phyloP scores from a whole-genome alignment of 371 early-diverging fungal species.

The Rhizopus microsporus region DNA sequence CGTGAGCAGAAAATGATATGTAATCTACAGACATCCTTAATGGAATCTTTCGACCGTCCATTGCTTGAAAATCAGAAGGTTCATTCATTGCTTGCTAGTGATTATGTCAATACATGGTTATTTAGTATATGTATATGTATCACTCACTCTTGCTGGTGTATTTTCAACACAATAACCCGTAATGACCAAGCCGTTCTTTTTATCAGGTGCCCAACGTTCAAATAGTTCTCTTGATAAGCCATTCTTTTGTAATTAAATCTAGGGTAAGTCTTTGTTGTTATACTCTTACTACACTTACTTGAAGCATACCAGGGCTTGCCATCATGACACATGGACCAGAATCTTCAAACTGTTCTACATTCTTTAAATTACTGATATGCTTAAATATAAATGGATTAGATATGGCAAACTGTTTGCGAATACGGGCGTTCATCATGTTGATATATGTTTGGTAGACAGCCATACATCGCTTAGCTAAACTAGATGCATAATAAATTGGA shows the following conservation, averaged over 20 bases:
- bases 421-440: slow-evolving; percentile 99
- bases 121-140: not conserved
- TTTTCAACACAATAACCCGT: slow-evolving; percentile 99
- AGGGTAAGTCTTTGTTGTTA: not conserved
- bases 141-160: slow-evolving; percentile 92
- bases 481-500: slow-evolving; percentile 98
- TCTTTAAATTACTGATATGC: slow-evolving; percentile 93
- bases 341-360: slow-evolving; percentile 96
- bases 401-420: slow-evolving; percentile 89
- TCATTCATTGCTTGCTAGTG: slow-evolving; percentile 85
- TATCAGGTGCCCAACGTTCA: slow-evolving; percentile 98
- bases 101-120: not conserved
- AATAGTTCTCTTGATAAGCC: slow-evolving; percentile 98
- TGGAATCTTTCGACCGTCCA: slow-evolving; percentile 88
- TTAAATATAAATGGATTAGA: slow-evolving; percentile 99
- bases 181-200: slow-evolving; percentile 95
- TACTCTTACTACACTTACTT: slow-evolving; percentile 48
- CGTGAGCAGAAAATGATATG: slow-evolving; percentile 99
- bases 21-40: slow-evolving; percentile 94
- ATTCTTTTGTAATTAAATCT: slow-evolving; percentile 50
- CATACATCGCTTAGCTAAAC: slow-evolving; percentile 98
- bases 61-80: slow-evolving; percentile 91
- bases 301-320: slow-evolving; percentile 99
- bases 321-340: slow-evolving; percentile 99
- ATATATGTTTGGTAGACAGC: slow-evolving; percentile 99